phyloP scores from a whole-genome alignment of 176 grass and related monocot genomes.

The Musa troglodytarum region DNA sequence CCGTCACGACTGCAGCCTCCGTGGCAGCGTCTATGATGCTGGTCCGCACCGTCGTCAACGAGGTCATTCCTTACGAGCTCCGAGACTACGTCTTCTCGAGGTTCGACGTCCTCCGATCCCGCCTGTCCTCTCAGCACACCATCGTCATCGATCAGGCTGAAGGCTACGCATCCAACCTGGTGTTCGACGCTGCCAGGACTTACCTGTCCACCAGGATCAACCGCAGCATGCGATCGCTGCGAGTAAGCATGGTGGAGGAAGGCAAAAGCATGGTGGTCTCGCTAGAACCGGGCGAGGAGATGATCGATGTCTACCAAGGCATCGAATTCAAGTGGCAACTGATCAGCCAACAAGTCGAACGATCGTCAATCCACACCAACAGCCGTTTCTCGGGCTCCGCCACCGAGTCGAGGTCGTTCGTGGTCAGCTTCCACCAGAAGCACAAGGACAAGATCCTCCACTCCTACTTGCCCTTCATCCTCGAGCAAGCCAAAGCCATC shows the following conservation, averaged over 20 bases:
- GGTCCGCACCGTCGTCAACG: slow-evolving; percentile 52
- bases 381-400: slow-evolving; percentile 2
- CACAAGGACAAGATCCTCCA: slow-evolving; percentile 54
- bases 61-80: slow-evolving; percentile 64
- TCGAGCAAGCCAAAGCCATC: slow-evolving; percentile 46
- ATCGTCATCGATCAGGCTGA: slow-evolving; percentile 66
- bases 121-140: slow-evolving; percentile 50
- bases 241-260: slow-evolving; percentile 53
- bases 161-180: slow-evolving; percentile 52
- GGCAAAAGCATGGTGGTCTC: slow-evolving; percentile 59
- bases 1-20: slow-evolving; percentile 53
- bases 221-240: slow-evolving; percentile 54
- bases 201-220: slow-evolving; percentile 74
- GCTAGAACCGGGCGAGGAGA: slow-evolving; percentile 69
- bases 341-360: slow-evolving; percentile 32
- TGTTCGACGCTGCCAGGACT: slow-evolving; percentile 54
- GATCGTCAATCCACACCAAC: slow-evolving; percentile 2
- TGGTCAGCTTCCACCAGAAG: slow-evolving; percentile 73
- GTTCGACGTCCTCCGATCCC: slow-evolving; percentile 38
- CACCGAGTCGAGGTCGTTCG: slow-evolving; percentile 45
- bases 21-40: slow-evolving; percentile 70
- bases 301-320: slow-evolving; percentile 58
- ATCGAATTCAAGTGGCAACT: slow-evolving; percentile 75
- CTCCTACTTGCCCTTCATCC: slow-evolving; percentile 62
- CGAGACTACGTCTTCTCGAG: slow-evolving; percentile 46